Evolutionary conservation across 2,329 filamentous ascomycete genomes (phyloP).

Genomic region (Ophiostoma himal-ulmi): DNA sequence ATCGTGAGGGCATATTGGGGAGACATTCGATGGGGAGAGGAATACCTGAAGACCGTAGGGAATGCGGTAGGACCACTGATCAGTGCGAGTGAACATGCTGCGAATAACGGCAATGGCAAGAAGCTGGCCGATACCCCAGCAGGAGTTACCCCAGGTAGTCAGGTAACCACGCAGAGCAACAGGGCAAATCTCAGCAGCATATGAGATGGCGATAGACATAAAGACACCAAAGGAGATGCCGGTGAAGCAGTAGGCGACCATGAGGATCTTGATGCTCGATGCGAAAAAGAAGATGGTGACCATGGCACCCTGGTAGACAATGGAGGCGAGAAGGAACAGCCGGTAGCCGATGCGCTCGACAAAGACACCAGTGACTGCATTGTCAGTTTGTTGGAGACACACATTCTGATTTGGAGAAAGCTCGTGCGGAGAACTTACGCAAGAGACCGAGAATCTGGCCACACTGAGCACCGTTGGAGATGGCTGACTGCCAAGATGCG

Average conservation of each 20-base stretch:
- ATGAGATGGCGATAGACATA: conserved; percentile 25
- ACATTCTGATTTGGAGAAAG: neutral
- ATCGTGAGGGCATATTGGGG: neutral
- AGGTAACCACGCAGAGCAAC: conserved; percentile 22
- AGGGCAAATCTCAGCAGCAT: conserved; percentile 24
- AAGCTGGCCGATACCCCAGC: conserved; percentile 26
- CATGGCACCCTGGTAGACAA: conserved; percentile 34
- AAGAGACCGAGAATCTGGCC: conserved; percentile 44
- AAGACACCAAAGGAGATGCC: conserved; percentile 19
- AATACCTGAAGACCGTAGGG: conserved; percentile 4
- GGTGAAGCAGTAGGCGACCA: conserved; percentile 9
- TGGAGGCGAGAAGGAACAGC: neutral
- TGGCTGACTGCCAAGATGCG: conserved; percentile 16
- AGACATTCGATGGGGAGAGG: neutral
- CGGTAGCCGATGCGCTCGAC: conserved; percentile 18
- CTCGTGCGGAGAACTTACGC: neutral
- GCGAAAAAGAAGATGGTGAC: conserved; percentile 12
- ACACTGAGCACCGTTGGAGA: conserved; percentile 45
- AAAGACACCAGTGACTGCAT: conserved; percentile 1
- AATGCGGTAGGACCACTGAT: neutral
- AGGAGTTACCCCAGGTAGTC: conserved; percentile 24
- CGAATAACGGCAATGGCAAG: conserved; percentile 22
- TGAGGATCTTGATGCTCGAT: conserved; percentile 1
- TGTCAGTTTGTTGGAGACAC: neutral
- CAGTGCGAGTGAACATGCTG: conserved; percentile 16